A percentile compares a stretch with the other conserved stretches of the same genome.
Conservation (phyloP, 1,284 basidiomycete genomes). For the Kalmanozyma brasiliensis region DNA sequence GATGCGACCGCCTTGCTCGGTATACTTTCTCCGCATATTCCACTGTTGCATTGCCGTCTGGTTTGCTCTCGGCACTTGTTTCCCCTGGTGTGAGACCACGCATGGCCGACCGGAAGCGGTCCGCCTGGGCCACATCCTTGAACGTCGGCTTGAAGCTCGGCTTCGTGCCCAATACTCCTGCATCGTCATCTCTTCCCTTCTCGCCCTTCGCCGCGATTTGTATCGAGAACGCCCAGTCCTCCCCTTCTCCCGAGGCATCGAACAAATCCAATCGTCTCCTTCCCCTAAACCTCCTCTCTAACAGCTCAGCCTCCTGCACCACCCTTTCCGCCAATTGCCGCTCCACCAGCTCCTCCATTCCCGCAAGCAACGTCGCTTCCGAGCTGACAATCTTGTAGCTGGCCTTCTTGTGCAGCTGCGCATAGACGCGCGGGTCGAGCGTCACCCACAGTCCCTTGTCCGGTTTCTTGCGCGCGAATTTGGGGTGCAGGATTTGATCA, state of each 20-base stretch:
- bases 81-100: background rate
- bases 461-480: background rate
- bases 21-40: background rate
- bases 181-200: too few species aligned
- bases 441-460: conserved; percentile 24
- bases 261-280: conserved; percentile 14
- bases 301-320: conserved; percentile 14
- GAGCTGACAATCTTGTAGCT: conserved; percentile 9
- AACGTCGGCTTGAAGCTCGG: conserved; percentile 13
- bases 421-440: conserved; percentile 6
- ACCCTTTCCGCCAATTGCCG: conserved; percentile 29
- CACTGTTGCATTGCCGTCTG: background rate
- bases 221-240: conserved; percentile 2
- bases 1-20: conserved; percentile 5
- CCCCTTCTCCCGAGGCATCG: background rate
- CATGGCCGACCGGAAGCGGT: conserved; percentile 1
- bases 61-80: too few species aligned
- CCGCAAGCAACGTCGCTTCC: conserved; percentile 6
- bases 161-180: too few species aligned
- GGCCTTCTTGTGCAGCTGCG: conserved; percentile 1
- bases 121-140: background rate
- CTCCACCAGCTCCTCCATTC: conserved; percentile 8
- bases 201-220: background rate
- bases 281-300: background rate
- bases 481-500: conserved; percentile 22